Conservation (phyloP, 306 rosid species). For the Albizia julibrissin region DNA sequence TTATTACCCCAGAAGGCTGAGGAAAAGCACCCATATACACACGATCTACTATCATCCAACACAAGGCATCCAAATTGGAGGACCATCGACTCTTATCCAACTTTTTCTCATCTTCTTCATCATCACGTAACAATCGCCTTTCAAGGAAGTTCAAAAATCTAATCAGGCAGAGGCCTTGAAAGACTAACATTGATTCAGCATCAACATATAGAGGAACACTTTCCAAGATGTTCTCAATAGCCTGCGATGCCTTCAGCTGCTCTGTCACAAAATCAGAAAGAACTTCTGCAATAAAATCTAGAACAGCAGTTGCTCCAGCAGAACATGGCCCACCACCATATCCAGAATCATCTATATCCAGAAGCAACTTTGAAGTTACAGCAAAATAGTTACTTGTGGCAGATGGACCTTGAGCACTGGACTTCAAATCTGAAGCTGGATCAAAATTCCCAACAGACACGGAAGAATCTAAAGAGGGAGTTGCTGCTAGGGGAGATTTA, state of each 20-base stretch:
- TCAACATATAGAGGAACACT: slow-evolving; percentile 82
- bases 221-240: slow-evolving; percentile 89
- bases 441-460: slow-evolving; percentile 61
- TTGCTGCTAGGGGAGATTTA: slow-evolving; percentile 60
- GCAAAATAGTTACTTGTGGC: slow-evolving; percentile 63
- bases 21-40: slow-evolving; percentile 99
- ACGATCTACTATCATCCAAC: slow-evolving; percentile 96
- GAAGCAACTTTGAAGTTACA: slow-evolving; percentile 76
- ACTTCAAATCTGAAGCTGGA: slow-evolving; percentile 67
- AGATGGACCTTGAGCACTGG: slow-evolving; percentile 65
- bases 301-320: slow-evolving; percentile 95
- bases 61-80: slow-evolving; percentile 86
- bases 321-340: slow-evolving; percentile 99
- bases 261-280: slow-evolving; percentile 94
- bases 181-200: slow-evolving; percentile 79
- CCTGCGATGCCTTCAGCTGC: slow-evolving; percentile 82
- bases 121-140: slow-evolving; percentile 96
- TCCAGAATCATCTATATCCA: slow-evolving; percentile 89
- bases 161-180: slow-evolving; percentile 93
- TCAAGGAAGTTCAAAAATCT: slow-evolving; percentile 96
- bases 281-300: slow-evolving; percentile 96
- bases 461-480: slow-evolving; percentile 75
- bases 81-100: slow-evolving; percentile 98
- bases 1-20: slow-evolving; percentile 80
- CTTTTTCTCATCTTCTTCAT: slow-evolving; percentile 93